Evolutionary conservation across 2,329 filamentous ascomycete genomes (phyloP).

Genomic region (Orbilia ellipsospora): DNA sequence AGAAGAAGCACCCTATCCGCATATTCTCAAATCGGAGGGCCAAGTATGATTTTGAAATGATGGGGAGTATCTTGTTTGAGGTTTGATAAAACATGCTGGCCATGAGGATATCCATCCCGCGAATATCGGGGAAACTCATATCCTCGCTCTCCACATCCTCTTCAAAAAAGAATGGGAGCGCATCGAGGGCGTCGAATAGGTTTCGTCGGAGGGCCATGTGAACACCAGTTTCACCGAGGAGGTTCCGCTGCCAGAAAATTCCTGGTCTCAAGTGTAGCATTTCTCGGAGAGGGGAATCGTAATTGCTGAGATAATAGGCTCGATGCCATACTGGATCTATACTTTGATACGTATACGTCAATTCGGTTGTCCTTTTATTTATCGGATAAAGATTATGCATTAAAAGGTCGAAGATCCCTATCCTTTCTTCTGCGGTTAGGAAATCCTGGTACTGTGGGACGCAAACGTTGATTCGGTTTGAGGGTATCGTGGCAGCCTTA

Average conservation of each 20-base stretch:
- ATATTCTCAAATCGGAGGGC: not conserved
- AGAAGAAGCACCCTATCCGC: not conserved
- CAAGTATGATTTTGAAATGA: not conserved
- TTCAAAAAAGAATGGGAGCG: not conserved
- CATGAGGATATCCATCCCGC: slow-evolving; percentile 5
- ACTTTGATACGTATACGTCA: not conserved
- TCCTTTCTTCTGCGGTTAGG: not conserved
- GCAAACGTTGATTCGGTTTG: not conserved
- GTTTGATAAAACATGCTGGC: not conserved
- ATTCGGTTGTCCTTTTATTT: not conserved
- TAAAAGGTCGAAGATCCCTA: not conserved
- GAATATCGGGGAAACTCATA: not conserved
- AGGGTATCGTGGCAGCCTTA: slow-evolving; percentile 12
- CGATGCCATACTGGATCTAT: slow-evolving; percentile 10
- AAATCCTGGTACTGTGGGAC: not conserved
- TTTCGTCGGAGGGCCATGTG: not conserved
- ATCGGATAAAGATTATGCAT: not conserved
- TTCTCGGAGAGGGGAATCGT: not conserved
- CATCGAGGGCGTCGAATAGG: not conserved
- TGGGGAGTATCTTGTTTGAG: not conserved
- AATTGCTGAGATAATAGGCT: not conserved
- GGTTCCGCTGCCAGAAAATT: not conserved
- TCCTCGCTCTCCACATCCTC: not conserved
- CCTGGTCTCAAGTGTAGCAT: not conserved
- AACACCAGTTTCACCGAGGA: not conserved